These are phyloP conservation scores for Neoscytalidium dimidiatum DNA, from an alignment of 2,329 filamentous ascomycete genomes.

Conservation along the genomic window DNA sequence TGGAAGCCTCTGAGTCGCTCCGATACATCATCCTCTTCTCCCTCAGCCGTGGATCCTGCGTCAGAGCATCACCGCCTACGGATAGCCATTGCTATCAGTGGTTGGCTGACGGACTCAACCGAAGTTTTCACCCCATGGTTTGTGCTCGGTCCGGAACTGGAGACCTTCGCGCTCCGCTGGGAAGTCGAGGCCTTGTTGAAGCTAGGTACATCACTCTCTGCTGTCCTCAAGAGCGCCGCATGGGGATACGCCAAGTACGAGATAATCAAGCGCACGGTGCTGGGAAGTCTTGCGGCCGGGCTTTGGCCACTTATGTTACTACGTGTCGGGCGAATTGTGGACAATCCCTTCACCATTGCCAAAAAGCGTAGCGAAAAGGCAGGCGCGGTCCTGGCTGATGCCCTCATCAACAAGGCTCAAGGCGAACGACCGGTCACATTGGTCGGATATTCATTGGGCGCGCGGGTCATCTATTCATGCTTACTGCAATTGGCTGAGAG, in stretches of 20 bases:
- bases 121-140: conserved; percentile 79
- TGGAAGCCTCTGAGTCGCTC: background rate
- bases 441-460: conserved; percentile 80
- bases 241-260: conserved; percentile 76
- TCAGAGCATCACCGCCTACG: conserved; percentile 52
- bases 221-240: conserved; percentile 76
- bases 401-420: conserved; percentile 77
- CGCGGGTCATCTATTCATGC: conserved; percentile 80
- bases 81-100: conserved; percentile 79
- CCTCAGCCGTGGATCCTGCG: conserved; percentile 30
- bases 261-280: conserved; percentile 65
- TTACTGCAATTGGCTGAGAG: conserved; percentile 74
- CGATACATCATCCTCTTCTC: background rate
- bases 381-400: conserved; percentile 77
- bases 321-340: conserved; percentile 60
- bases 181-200: conserved; percentile 77
- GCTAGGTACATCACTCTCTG: conserved; percentile 75
- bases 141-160: conserved; percentile 69
- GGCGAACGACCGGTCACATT: conserved; percentile 80
- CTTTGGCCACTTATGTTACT: conserved; percentile 52
- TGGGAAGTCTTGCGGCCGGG: conserved; percentile 48
- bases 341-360: conserved; percentile 81
- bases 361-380: conserved; percentile 78
- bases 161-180: conserved; percentile 82
- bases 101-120: conserved; percentile 73